Percentiles rank a stretch among this genome's conserved stretches.
Conservation (phyloP, 306 rosid species). For the Begonia fuchsioides region DNA sequence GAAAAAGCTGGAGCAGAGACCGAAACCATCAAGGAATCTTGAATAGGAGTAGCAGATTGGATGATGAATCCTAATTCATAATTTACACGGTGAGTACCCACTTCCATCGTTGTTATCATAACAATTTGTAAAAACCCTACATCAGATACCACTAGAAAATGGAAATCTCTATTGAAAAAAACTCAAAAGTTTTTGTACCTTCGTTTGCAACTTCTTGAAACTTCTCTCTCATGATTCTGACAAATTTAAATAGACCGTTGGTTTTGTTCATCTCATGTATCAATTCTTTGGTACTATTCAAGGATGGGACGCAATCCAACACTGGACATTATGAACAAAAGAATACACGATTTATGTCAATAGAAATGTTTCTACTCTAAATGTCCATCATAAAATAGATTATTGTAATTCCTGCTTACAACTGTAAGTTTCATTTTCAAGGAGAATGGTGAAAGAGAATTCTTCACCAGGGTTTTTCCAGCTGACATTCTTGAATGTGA, state of each 20-base stretch:
- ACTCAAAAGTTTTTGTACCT: slow-evolving; percentile 38
- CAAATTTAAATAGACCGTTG: slow-evolving; percentile 69
- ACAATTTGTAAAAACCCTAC: too few relatives aligned
- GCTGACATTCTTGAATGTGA: slow-evolving; percentile 58
- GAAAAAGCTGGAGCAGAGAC: slow-evolving; percentile 57
- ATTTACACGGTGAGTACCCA: too few relatives aligned
- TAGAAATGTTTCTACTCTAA: too few relatives aligned
- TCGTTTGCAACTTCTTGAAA: slow-evolving; percentile 48
- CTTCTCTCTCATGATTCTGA: slow-evolving; percentile 62
- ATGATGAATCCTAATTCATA: background rate
- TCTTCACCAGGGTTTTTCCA: slow-evolving; percentile 38
- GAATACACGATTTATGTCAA: too few relatives aligned
- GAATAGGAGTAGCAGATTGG: slow-evolving; percentile 3
- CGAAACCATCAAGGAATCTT: slow-evolving; percentile 41
- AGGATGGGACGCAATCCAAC: slow-evolving; percentile 56
- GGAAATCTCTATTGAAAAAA: background rate
- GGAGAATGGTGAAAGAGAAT: slow-evolving; percentile 50
- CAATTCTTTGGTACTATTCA: slow-evolving; percentile 41
- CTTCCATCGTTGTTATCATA: too few relatives aligned
- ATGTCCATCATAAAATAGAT: too few relatives aligned
- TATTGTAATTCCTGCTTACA: slow-evolving; percentile 46
- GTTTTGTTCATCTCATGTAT: slow-evolving; percentile 59
- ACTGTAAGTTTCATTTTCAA: slow-evolving; percentile 40
- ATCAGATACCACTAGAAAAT: too few relatives aligned
- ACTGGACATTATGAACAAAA: slow-evolving; percentile 23